phyloP scores from a whole-genome alignment of 2,329 filamentous ascomycete genomes.

The Colletotrichum gloeosporioides region DNA sequence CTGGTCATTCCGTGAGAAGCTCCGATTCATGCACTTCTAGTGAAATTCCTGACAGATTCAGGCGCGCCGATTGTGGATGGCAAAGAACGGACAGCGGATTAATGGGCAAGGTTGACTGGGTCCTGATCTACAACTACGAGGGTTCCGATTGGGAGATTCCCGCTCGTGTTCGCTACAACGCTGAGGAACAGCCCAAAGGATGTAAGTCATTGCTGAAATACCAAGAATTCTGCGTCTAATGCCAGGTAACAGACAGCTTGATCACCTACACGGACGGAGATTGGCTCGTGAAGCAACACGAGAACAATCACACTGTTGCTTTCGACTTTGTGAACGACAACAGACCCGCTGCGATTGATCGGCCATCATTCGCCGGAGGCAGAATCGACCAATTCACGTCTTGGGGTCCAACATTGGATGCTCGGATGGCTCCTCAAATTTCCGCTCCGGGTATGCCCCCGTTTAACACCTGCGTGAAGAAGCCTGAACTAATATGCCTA shows the following conservation, averaged over 20 bases:
- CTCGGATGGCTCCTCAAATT: constrained; percentile 61
- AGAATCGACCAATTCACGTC: constrained; percentile 46
- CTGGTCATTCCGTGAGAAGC: not conserved
- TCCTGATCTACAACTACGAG: constrained; percentile 5
- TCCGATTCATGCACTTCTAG: not conserved
- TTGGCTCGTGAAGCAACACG: constrained; percentile 3
- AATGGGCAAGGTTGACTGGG: not conserved
- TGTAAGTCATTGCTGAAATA: not conserved
- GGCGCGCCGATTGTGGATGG: not conserved
- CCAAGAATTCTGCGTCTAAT: not conserved
- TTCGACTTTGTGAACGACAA: not conserved
- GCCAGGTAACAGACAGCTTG: not conserved
- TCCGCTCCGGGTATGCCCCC: constrained; percentile 49
- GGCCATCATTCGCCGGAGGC: constrained; percentile 30
- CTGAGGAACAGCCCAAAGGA: not conserved
- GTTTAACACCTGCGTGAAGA: not conserved
- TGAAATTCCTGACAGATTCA: not conserved
- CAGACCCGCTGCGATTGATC: not conserved
- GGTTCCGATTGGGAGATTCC: not conserved
- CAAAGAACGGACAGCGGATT: not conserved
- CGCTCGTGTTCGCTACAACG: not conserved
- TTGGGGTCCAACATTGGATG: constrained; percentile 67
- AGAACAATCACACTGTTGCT: not conserved
- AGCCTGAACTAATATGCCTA: not conserved
- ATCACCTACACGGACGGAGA: not conserved